Percentiles rank a stretch among this genome's conserved stretches.
Evolutionary conservation across 148 eudicot genomes (phyloP).

Genomic region (Agrostemma githago): DNA sequence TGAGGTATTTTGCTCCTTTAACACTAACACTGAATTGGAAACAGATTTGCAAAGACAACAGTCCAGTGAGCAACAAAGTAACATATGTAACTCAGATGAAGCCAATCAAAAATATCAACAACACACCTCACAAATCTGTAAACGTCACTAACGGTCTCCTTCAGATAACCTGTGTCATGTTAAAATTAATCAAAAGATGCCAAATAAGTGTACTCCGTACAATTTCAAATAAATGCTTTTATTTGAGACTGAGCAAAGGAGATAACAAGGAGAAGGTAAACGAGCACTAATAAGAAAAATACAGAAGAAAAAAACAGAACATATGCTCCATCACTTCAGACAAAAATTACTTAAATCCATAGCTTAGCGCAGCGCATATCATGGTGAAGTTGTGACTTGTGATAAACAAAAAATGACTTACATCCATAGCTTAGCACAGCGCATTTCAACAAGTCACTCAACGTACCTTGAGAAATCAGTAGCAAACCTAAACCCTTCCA

Average conservation of each 20-base stretch:
- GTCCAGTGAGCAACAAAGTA: conserved; percentile 4
- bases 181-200: conserved; percentile 12
- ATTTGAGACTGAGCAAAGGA: not conserved
- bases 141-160: conserved; percentile 48
- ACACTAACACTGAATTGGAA: conserved; percentile 54
- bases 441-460: not conserved
- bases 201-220: conserved; percentile 4
- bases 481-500: conserved; percentile 69
- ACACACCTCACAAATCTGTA: conserved; percentile 57
- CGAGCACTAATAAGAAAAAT: not conserved
- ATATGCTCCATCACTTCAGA: not conserved
- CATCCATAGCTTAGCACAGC: no score
- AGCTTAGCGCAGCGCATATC: not conserved
- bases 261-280: no score
- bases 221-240: not conserved
- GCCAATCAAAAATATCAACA: not conserved
- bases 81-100: conserved; percentile 1
- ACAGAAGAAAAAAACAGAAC: not conserved
- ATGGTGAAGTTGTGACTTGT: not conserved
- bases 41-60: conserved; percentile 7
- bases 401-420: not conserved
- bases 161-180: conserved; percentile 57
- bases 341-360: not conserved
- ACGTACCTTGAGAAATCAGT: conserved; percentile 57
- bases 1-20: conserved; percentile 59